Conservation (phyloP, 441 rosid species). For the Flueggea neowawraea region DNA sequence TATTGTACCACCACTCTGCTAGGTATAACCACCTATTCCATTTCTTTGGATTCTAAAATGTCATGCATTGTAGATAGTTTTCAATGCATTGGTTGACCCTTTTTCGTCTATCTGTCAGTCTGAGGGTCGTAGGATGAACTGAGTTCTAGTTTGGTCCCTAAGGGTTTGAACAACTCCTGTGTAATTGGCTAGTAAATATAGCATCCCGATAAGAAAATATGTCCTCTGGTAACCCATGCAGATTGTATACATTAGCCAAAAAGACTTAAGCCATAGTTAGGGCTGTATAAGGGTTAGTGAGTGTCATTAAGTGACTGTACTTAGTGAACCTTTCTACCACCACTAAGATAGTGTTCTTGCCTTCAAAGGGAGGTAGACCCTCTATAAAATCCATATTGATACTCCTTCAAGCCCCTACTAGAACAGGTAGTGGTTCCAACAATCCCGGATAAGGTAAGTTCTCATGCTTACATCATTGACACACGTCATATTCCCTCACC, state of each 20-base stretch:
- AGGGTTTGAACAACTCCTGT: too few species aligned
- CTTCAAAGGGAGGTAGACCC: background rate
- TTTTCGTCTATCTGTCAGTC: background rate
- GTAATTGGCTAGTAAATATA: background rate
- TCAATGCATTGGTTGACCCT: background rate
- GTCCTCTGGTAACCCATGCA: background rate
- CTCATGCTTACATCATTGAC: background rate
- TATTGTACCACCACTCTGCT: too few species aligned
- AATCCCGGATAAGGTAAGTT: background rate
- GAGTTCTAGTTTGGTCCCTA: background rate
- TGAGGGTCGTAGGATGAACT: background rate
- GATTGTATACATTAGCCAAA: background rate
- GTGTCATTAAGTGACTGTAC: background rate
- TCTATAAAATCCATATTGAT: background rate
- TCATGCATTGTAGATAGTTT: too few species aligned
- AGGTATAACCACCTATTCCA: too few species aligned
- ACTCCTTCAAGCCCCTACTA: accelerated
- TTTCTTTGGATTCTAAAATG: too few species aligned
- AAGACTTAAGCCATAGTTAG: too few species aligned
- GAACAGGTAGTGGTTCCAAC: background rate
- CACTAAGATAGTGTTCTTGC: background rate
- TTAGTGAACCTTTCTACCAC: background rate
- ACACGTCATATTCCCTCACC: background rate
- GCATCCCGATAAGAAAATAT: too few species aligned
- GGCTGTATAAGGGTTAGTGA: background rate